Evolutionary conservation across 306 rosid genomes (phyloP).

Genomic region (Cucumis cinereus): DNA sequence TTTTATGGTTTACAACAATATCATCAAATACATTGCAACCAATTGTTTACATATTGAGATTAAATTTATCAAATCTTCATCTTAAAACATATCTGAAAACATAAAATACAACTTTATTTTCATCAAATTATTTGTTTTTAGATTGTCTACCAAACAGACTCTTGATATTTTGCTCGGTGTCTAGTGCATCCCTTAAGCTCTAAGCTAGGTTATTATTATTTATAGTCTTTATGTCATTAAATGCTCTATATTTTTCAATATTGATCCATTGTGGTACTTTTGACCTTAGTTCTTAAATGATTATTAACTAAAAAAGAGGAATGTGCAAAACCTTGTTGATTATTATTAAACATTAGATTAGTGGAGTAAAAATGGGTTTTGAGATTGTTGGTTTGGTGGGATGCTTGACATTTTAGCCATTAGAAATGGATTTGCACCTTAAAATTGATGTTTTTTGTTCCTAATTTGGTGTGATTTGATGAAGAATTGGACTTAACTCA

Average conservation of each 20-base stretch:
- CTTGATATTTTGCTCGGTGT: background rate
- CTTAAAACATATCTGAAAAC: too few species aligned
- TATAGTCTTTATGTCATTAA: background rate
- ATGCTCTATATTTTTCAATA: background rate
- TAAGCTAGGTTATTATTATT: too few species aligned
- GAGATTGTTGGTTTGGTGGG: conserved; percentile 4
- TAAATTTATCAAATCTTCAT: too few species aligned
- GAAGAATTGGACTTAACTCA: background rate
- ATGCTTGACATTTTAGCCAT: conserved; percentile 7
- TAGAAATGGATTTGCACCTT: background rate
- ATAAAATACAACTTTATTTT: too few species aligned
- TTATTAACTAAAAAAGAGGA: background rate
- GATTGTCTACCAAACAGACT: too few species aligned
- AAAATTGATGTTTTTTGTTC: conserved; percentile 3
- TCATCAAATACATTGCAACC: too few species aligned
- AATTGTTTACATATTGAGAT: too few species aligned
- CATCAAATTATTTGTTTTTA: too few species aligned
- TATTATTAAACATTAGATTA: background rate
- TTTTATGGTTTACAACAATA: too few species aligned
- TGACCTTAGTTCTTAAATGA: background rate
- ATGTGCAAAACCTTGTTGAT: background rate
- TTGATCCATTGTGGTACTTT: background rate
- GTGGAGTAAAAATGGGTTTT: background rate
- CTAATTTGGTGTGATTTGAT: background rate
- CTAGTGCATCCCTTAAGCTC: background rate